Percentiles rank a stretch among this genome's conserved stretches.
phyloP scores from a whole-genome alignment of 2,329 filamentous ascomycete species.

The Camillea tinctor region DNA sequence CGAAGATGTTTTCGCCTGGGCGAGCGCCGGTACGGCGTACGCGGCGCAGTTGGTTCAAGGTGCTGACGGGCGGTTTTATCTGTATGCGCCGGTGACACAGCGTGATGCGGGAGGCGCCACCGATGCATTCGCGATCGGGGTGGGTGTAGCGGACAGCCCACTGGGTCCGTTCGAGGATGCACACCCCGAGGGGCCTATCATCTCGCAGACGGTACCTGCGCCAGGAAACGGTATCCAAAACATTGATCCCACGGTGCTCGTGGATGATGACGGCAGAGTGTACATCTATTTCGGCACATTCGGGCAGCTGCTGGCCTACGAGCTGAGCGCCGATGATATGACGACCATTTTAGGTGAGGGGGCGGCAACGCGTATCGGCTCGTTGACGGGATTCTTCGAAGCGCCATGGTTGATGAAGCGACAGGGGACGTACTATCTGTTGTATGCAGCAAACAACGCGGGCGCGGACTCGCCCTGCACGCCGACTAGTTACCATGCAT shows the following conservation, averaged over 20 bases:
- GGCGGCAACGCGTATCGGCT: conserved; percentile 17
- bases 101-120: conserved; percentile 19
- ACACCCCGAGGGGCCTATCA: conserved; percentile 35
- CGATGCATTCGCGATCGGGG: conserved; percentile 39
- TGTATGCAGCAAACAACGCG: conserved; percentile 40
- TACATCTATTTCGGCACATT: conserved; percentile 42
- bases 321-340: conserved; percentile 37
- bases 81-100: conserved; percentile 37
- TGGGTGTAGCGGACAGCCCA: conserved; percentile 35
- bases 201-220: conserved; percentile 34
- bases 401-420: conserved; percentile 40
- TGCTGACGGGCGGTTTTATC: conserved; percentile 35
- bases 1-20: conserved; percentile 35
- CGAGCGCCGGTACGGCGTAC: conserved; percentile 33
- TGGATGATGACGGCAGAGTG: conserved; percentile 36
- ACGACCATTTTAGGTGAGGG: conserved; percentile 30
- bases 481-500: conserved; percentile 39
- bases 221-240: conserved; percentile 38
- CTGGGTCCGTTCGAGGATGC: conserved; percentile 37
- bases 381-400: conserved; percentile 37
- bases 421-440: conserved; percentile 37
- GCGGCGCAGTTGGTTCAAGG: conserved; percentile 37
- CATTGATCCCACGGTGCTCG: conserved; percentile 39
- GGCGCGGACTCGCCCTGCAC: conserved; percentile 36
- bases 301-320: conserved; percentile 33